Base-by-base conservation (phyloP, 1,284 basidiomycete species). In the Leucoagaricus sp. region DNA sequence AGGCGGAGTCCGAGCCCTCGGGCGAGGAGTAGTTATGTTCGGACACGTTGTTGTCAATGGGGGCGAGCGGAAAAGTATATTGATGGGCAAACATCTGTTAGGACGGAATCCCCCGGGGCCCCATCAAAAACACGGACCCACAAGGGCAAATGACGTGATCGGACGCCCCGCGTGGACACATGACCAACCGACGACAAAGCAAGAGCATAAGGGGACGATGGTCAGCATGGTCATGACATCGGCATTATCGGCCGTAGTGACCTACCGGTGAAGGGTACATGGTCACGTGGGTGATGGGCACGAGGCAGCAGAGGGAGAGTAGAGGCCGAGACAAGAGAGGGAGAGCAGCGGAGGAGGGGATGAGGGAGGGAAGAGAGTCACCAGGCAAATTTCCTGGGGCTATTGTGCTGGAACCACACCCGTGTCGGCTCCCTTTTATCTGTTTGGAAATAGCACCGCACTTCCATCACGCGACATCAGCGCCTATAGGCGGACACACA, bases 101-200 rank as follows among this genome's bases (percentile, higher is more conserved):
- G 44, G n/a, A 42, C 50, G 50, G 50, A 33, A 42, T 42, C 38
- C 26, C 25, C 50, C 50, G 50, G 31, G 23, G 26, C 13, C 28
- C 13, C 33, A 44, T 44, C 13, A 41, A 51, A 38, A 50, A 55
- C 53, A 52, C 44, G 56, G 59, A 60, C 59, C 59, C 59, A 60
- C 59, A 58, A 21, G n/a, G 34, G 44, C 51, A 58, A 60, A 60
- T 50, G 33, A 25, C 31, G 34, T 49, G 34, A 46, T 48, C 15
- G 17, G 49, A 15, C 31, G 51, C 21, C 41, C n/a, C n/a, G 26
- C 21, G 29, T 50, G 17, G 36, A 51, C 40, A 50, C 41, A 52
- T 55, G 47, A 55, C 29, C 28, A 25, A 25, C 31, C 29, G 17
- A 33, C 38, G 19, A 57, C 48, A 57, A 51, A 51, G 48, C 41